Evolutionary conservation across 2,329 filamentous ascomycete species (phyloP).

Genomic region (Penicillium psychrosexuale): DNA sequence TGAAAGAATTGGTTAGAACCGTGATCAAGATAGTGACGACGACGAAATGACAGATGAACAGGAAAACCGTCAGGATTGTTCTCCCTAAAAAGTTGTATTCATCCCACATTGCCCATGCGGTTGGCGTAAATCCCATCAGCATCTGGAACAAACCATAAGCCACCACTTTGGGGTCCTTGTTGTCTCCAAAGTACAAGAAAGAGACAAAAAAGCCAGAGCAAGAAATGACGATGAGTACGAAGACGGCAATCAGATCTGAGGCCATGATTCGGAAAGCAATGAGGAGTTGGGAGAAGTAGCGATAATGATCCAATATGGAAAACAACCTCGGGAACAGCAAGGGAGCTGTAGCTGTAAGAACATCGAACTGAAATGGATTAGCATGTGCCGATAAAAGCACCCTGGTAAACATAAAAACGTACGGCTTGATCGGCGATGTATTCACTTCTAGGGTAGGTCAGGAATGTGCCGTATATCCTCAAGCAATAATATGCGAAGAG

Average conservation of each 20-base stretch:
- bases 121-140: conserved; percentile 91
- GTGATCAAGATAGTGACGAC: conserved; percentile 93
- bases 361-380: conserved; percentile 60
- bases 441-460: conserved; percentile 66
- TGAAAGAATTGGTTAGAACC: conserved; percentile 94
- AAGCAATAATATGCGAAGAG: conserved; percentile 88
- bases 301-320: conserved; percentile 89
- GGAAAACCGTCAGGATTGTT: conserved; percentile 71
- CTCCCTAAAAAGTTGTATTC: conserved; percentile 77
- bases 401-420: not conserved
- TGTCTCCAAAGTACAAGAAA: conserved; percentile 73
- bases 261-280: conserved; percentile 96
- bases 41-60: conserved; percentile 93
- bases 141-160: conserved; percentile 92
- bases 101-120: conserved; percentile 87
- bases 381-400: not conserved
- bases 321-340: conserved; percentile 87
- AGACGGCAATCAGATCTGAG: conserved; percentile 78
- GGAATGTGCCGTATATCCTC: conserved; percentile 79
- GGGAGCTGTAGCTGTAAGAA: conserved; percentile 87
- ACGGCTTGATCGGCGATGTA: conserved; percentile 72
- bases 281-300: conserved; percentile 90
- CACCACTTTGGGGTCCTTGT: conserved; percentile 68
- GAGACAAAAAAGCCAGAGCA: conserved; percentile 96
- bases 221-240: conserved; percentile 77